A percentile compares a stretch with the other conserved stretches of the same genome.
phyloP scores from a whole-genome alignment of 2,329 filamentous ascomycete genomes.

The Aspergillaceae sp. region DNA sequence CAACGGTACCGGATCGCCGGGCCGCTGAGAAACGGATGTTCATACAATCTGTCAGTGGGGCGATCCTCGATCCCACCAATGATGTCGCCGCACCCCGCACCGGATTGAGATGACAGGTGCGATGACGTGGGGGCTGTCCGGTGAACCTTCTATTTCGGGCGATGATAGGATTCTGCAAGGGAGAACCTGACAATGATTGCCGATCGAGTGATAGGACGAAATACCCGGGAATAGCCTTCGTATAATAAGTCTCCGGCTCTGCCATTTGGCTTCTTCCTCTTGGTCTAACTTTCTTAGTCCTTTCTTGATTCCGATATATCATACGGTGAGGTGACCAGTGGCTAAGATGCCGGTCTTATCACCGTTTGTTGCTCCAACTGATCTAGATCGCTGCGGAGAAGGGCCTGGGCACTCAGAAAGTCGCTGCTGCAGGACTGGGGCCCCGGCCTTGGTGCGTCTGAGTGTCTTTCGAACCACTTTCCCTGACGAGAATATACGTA shows the following conservation, averaged over 20 bases:
- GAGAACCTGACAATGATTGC: too few relatives aligned
- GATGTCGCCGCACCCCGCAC: background rate
- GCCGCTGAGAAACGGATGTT: background rate
- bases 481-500: conserved; percentile 6
- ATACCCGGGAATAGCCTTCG: too few relatives aligned
- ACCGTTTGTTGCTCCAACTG: too few relatives aligned
- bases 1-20: background rate
- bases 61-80: background rate
- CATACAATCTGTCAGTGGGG: background rate
- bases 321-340: background rate
- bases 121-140: too few relatives aligned
- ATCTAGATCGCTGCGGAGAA: background rate
- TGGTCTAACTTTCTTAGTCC: too few relatives aligned
- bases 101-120: background rate
- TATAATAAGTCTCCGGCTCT: too few relatives aligned
- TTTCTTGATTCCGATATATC: too few relatives aligned
- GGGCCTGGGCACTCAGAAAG: background rate
- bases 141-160: too few relatives aligned
- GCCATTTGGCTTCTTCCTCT: too few relatives aligned
- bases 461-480: conserved; percentile 4
- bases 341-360: background rate
- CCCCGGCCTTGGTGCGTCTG: background rate
- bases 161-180: too few relatives aligned
- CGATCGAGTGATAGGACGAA: too few relatives aligned
- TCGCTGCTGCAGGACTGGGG: background rate